These are phyloP conservation scores for Thelonectria blattea DNA, from an alignment of 2,329 filamentous ascomycete genomes.

Conservation along the genomic window DNA sequence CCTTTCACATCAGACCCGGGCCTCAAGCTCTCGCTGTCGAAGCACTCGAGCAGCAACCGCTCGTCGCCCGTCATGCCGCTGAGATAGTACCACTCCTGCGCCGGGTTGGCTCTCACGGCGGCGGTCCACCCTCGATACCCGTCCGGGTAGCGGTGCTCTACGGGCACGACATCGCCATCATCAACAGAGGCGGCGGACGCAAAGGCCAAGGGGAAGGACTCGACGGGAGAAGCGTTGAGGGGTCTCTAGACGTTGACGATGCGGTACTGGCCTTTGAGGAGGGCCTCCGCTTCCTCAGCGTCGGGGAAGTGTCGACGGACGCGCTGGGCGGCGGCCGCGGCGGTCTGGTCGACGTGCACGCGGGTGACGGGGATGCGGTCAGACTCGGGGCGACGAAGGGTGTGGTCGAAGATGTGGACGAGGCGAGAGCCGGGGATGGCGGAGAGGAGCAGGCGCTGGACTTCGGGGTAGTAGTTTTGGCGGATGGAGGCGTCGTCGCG, in stretches of 20 bases:
- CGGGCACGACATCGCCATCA: slow-evolving; percentile 69
- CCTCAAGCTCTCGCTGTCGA: slow-evolving; percentile 67
- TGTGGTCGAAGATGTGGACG: slow-evolving; percentile 86
- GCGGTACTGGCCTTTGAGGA: slow-evolving; percentile 74
- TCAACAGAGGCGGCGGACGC: slow-evolving; percentile 67
- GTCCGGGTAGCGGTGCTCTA: slow-evolving; percentile 73
- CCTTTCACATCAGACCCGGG: slow-evolving; percentile 59
- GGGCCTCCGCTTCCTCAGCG: slow-evolving; percentile 70
- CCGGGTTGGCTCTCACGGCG: slow-evolving; percentile 64
- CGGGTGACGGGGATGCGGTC: slow-evolving; percentile 71
- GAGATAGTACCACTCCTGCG: slow-evolving; percentile 80
- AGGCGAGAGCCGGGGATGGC: slow-evolving; percentile 69
- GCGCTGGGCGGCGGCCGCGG: slow-evolving; percentile 67
- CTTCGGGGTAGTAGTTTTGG: slow-evolving; percentile 81
- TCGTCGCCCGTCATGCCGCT: slow-evolving; percentile 78
- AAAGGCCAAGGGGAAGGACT: slow-evolving; percentile 71
- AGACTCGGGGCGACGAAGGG: slow-evolving; percentile 73
- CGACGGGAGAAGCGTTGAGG: slow-evolving; percentile 63
- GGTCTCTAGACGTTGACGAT: slow-evolving; percentile 90
- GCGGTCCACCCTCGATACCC: slow-evolving; percentile 76
- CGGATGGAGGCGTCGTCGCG: slow-evolving; percentile 72
- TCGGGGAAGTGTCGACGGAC: slow-evolving; percentile 70
- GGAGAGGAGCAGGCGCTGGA: slow-evolving; percentile 73
- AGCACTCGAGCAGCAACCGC: slow-evolving; percentile 79
- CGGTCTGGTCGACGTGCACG: slow-evolving; percentile 86